Conservation (phyloP, 1,284 basidiomycete species). For the Bondarzewia mesenterica region DNA sequence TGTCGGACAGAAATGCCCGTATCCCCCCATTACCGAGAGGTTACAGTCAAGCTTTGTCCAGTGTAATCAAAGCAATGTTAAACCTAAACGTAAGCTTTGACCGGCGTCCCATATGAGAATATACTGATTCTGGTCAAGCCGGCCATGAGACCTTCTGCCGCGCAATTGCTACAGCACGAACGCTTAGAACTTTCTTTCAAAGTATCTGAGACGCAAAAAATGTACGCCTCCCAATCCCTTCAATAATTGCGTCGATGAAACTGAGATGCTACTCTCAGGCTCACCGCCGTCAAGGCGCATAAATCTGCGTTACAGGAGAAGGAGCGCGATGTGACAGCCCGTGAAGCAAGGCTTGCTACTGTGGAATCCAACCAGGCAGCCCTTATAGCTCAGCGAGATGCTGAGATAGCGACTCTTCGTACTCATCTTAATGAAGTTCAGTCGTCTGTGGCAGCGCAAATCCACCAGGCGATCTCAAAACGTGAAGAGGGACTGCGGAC, state of each 20-base stretch:
- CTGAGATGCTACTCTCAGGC: conserved; percentile 28
- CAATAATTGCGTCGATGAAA: neutral
- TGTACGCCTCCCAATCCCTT: conserved; percentile 36
- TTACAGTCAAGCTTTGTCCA: conserved; percentile 66
- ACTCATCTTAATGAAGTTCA: conserved; percentile 28
- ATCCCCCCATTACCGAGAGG: conserved; percentile 80
- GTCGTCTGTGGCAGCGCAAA: conserved; percentile 38
- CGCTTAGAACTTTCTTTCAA: conserved; percentile 67
- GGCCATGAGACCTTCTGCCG: conserved; percentile 75
- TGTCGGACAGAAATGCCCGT: conserved; percentile 55
- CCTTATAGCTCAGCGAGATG: conserved; percentile 47
- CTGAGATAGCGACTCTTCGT: conserved; percentile 46
- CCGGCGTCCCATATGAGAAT: conserved; percentile 1
- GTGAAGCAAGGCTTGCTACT: conserved; percentile 46
- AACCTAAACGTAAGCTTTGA: conserved; percentile 63
- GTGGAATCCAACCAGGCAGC: conserved; percentile 43
- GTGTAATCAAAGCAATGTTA: conserved; percentile 82
- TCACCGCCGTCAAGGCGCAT: conserved; percentile 54
- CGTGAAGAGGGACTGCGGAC: conserved; percentile 64
- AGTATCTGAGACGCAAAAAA: conserved; percentile 69
- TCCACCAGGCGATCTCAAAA: conserved; percentile 51
- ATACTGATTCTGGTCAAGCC: conserved; percentile 31
- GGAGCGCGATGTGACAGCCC: conserved; percentile 61
- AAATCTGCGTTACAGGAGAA: conserved; percentile 39
- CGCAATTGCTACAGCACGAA: conserved; percentile 72